These are phyloP conservation scores for Lathyrus oleraceus DNA, from an alignment of 306 rosid species.

Conservation along the genomic window DNA sequence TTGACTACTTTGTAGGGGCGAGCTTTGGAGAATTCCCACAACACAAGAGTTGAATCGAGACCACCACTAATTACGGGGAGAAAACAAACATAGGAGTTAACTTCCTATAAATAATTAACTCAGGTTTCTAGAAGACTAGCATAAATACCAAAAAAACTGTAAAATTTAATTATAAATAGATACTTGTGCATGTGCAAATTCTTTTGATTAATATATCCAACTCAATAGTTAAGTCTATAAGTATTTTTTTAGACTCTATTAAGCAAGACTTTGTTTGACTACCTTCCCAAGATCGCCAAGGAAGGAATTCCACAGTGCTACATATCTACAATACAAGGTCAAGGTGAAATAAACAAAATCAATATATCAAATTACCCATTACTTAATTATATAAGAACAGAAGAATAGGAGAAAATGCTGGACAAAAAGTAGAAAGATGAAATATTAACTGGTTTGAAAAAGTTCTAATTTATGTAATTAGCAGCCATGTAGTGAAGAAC, in stretches of 20 bases:
- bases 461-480: slow-evolving; percentile 16
- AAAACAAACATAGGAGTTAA: slow-evolving; percentile 28
- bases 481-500: slow-evolving; percentile 19
- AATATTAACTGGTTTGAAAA: slow-evolving; percentile 17
- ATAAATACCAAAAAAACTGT: background rate
- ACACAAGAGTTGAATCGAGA: slow-evolving; percentile 78
- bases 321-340: slow-evolving; percentile 70
- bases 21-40: slow-evolving; percentile 95
- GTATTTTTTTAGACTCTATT: background rate
- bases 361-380: slow-evolving; percentile 19
- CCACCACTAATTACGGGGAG: slow-evolving; percentile 87
- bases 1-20: slow-evolving; percentile 65
- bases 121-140: slow-evolving; percentile 25
- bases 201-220: slow-evolving; percentile 4
- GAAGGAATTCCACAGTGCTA: slow-evolving; percentile 87
- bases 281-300: slow-evolving; percentile 99
- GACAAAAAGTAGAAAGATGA: background rate
- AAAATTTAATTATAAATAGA: slow-evolving; percentile 20
- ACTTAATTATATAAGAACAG: slow-evolving; percentile 15
- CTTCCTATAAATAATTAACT: slow-evolving; percentile 17
- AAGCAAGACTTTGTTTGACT: slow-evolving; percentile 30
- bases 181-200: background rate
- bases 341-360: slow-evolving; percentile 46
- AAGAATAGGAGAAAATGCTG: background rate
- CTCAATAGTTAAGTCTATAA: background rate